Evolutionary conservation across 192 early-diverging fungal species (phyloP).

Genomic region (Hyaloraphidium curvatum): DNA sequence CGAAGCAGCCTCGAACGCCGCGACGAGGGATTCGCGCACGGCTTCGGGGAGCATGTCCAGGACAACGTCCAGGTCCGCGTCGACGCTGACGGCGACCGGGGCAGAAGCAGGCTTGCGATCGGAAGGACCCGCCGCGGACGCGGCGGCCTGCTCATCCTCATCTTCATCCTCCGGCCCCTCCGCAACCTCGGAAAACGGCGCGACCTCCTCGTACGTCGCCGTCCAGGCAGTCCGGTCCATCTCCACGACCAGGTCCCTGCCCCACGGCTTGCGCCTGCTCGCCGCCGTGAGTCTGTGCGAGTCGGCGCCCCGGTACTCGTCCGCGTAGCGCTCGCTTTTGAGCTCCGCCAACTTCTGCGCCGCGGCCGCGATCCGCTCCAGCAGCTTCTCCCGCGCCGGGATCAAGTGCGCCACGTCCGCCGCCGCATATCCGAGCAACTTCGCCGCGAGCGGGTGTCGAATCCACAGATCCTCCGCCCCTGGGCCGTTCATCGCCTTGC

Average conservation of each 20-base stretch:
- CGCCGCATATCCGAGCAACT: not conserved
- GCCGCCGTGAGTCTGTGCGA: not conserved
- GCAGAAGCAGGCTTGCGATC: not conserved
- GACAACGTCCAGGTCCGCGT: not conserved
- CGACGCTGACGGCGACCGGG: not conserved
- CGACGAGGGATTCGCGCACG: not conserved
- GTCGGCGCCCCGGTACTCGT: not conserved
- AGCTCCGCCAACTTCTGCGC: not conserved
- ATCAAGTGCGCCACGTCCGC: not conserved
- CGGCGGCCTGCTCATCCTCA: not conserved
- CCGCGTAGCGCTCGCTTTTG: slow-evolving; percentile 2
- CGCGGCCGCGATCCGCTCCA: not conserved
- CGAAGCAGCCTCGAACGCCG: not conserved
- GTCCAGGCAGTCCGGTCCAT: not conserved
- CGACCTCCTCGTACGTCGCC: not conserved
- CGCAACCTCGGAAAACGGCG: not conserved
- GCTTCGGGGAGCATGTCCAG: not conserved
- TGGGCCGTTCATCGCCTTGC: not conserved
- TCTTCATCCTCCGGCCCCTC: not conserved
- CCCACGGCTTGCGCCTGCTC: not conserved
- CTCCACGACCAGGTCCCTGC: not conserved
- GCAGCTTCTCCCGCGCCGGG: not conserved
- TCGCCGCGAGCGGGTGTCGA: not conserved
- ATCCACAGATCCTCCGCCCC: not conserved
- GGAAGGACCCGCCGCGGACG: not conserved